Base-by-base conservation (phyloP, 2,329 filamentous ascomycete species). In the Alternaria atra region DNA sequence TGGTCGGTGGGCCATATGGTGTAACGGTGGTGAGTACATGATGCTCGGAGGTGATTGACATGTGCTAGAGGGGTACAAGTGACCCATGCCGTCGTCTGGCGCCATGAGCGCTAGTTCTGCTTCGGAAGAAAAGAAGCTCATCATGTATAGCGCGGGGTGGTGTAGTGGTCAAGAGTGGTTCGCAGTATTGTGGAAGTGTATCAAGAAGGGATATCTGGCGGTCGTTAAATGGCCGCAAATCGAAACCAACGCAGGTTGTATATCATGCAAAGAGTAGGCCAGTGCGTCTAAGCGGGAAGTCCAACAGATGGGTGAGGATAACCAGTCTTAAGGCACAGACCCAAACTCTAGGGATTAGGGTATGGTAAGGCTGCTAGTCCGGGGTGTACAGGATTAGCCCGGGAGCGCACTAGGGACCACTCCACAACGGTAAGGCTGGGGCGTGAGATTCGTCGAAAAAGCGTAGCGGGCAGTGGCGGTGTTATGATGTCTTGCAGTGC, bases 41-140 rank as follows among this genome's bases (percentile, higher is more conserved):
- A 78, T 76, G 67, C 67, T 75, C 4, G 76, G 77, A 48, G 77
- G 72, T 34, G 77, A 78, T 66, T 77, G 75, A 56, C 76, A 77
- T 60, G 71, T 68, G 64, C 71, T 77, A 42, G 75, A 72, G 52
- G 77, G 75, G 58, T 77, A 79, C 27, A 79, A 67, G 52, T 77
- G 71, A 40, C 69, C 69, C 64, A 77, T 71, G 58, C 60, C 65
- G 34, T 77, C 76, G 53, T 77, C 74, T 17, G 74, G 73, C 54
- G 64, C 70, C 69, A 79, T 69, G 54, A 77, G 68, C 42, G 72
- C 75, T 68, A 79, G 71, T 46, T 79, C 77, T 60, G 76, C 73
- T 44, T 79, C 77, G 29, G 74, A 65, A 51, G 72, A 73, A 70
- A 75, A 77, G 71, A 73, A 77, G 56, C 69, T 70, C 62, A 77